Evolutionary conservation across 495 filamentous ascomycete species (phyloP).

Genomic region (Pseudoneurospora amorphoporcata): DNA sequence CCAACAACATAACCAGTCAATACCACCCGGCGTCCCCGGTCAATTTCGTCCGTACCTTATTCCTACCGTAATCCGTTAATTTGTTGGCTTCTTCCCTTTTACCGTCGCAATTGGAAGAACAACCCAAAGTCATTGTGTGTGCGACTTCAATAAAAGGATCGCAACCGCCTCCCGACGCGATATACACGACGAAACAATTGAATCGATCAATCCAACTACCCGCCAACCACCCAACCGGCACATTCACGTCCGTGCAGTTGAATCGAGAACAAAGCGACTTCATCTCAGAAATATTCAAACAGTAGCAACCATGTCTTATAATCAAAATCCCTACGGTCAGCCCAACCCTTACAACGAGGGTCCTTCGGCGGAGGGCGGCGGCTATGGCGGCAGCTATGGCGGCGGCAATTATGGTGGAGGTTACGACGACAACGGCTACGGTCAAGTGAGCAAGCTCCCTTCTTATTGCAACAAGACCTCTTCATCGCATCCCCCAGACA

Average conservation of each 20-base stretch:
- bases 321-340: conserved; percentile 21
- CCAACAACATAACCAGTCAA: not conserved
- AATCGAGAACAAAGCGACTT: not conserved
- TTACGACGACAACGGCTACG: conserved; percentile 7
- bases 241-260: not conserved
- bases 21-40: not conserved
- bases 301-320: conserved; percentile 33
- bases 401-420: not conserved
- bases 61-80: not conserved
- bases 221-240: not conserved
- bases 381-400: conserved; percentile 28
- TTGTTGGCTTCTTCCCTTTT: not conserved
- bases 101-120: not conserved
- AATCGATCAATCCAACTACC: not conserved
- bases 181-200: not conserved
- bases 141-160: not conserved
- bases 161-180: not conserved
- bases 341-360: conserved; percentile 34
- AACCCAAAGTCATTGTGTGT: not conserved
- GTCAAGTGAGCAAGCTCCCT: conserved; percentile 16
- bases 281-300: not conserved
- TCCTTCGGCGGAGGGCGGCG: conserved; percentile 36
- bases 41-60: not conserved
- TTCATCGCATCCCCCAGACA: not conserved
- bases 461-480: not conserved